phyloP scores from a whole-genome alignment of 2,329 filamentous ascomycete genomes.

The Lecanicillium sp. region DNA sequence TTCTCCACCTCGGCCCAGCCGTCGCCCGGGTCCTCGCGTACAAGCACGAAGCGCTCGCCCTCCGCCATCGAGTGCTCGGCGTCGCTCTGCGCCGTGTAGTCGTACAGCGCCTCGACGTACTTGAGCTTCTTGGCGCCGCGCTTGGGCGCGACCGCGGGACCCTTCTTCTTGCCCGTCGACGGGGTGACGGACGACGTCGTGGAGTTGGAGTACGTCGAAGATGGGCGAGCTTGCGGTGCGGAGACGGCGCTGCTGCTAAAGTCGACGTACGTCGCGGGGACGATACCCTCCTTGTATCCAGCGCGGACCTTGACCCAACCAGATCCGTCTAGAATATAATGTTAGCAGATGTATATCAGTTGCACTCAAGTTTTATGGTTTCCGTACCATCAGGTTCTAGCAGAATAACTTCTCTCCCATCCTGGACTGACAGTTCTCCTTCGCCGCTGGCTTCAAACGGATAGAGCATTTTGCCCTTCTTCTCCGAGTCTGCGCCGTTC shows the following conservation, averaged over 20 bases:
- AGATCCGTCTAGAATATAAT: slow-evolving; percentile 63
- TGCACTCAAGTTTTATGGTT: no score
- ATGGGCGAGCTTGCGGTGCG: slow-evolving; percentile 52
- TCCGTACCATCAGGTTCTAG: slow-evolving; percentile 81
- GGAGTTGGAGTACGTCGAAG: slow-evolving; percentile 73
- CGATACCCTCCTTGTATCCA: slow-evolving; percentile 72
- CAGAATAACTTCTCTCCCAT: slow-evolving; percentile 71
- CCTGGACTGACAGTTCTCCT: slow-evolving; percentile 74
- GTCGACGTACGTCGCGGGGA: slow-evolving; percentile 83
- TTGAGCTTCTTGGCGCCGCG: slow-evolving; percentile 89
- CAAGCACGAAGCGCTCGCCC: slow-evolving; percentile 85
- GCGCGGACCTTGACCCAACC: slow-evolving; percentile 85
- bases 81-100: slow-evolving; percentile 80
- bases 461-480: slow-evolving; percentile 84
- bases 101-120: slow-evolving; percentile 89
- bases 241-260: slow-evolving; percentile 43
- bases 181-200: slow-evolving; percentile 29
- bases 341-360: slow-evolving; percentile 17
- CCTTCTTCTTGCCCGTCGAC: slow-evolving; percentile 66
- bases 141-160: slow-evolving; percentile 83
- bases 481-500: slow-evolving; percentile 35
- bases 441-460: slow-evolving; percentile 72
- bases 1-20: slow-evolving; percentile 97
- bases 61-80: slow-evolving; percentile 85
- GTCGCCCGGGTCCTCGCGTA: slow-evolving; percentile 83